Conservation (phyloP, 2,329 filamentous ascomycete species). For the Microdochium bolleyi region DNA sequence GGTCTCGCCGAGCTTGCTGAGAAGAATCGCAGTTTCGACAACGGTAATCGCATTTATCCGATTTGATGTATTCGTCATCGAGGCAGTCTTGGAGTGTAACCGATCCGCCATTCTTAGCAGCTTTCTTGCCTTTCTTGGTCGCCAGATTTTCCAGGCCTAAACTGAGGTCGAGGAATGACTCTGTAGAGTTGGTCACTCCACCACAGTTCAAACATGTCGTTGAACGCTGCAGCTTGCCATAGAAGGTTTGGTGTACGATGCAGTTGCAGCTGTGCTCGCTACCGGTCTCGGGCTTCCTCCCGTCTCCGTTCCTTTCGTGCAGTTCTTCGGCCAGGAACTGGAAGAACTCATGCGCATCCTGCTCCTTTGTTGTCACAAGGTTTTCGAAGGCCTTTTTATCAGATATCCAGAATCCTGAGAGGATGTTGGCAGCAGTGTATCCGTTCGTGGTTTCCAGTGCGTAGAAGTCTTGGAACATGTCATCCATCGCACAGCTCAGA, state of each 20-base stretch:
- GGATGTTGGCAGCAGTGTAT: conserved; percentile 82
- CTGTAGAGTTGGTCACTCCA: conserved; percentile 72
- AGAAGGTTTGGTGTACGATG: conserved; percentile 91
- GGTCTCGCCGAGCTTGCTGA: conserved; percentile 75
- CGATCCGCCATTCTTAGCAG: conserved; percentile 35
- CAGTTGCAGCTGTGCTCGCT: conserved; percentile 69
- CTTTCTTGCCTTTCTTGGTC: conserved; percentile 55
- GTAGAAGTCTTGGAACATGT: conserved; percentile 67
- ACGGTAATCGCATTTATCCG: conserved; percentile 83
- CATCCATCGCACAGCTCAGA: conserved; percentile 63
- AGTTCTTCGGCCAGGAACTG: conserved; percentile 91
- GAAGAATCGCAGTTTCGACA: conserved; percentile 72
- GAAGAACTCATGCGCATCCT: conserved; percentile 96
- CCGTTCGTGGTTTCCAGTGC: conserved; percentile 73
- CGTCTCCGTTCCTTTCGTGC: conserved; percentile 72
- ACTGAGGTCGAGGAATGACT: conserved; percentile 87
- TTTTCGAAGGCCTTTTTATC: conserved; percentile 66
- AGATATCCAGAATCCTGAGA: conserved; percentile 85
- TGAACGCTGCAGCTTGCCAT: conserved; percentile 82
- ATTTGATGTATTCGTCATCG: conserved; percentile 76
- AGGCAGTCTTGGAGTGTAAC: conserved; percentile 66
- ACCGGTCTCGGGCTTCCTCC: conserved; percentile 50
- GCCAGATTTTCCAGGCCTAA: conserved; percentile 72
- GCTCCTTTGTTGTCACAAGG: conserved; percentile 84
- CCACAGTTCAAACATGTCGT: conserved; percentile 86